Evolutionary conservation across 441 rosid genomes (phyloP).

Genomic region (Caryocar brasiliense): DNA sequence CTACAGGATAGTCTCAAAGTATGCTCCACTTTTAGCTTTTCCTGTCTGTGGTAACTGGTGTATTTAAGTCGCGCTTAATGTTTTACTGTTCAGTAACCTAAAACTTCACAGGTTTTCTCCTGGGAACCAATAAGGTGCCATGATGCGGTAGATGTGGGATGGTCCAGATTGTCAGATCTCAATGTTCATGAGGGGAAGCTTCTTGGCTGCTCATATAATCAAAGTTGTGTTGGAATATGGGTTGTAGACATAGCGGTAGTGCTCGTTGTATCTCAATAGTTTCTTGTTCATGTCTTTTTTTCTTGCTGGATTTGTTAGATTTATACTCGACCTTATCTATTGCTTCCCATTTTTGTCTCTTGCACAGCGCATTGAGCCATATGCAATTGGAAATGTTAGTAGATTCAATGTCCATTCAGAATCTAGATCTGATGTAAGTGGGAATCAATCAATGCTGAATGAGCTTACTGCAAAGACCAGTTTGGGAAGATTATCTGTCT

Average conservation of each 20-base stretch:
- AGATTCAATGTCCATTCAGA: constrained; percentile 47
- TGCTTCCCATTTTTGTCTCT: constrained; percentile 10
- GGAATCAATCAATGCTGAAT: constrained; percentile 40
- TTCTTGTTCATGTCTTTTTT: constrained; percentile 12
- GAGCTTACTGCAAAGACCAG: constrained; percentile 55
- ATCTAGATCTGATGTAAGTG: constrained; percentile 40
- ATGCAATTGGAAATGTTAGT: constrained; percentile 32
- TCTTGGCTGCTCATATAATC: constrained; percentile 94
- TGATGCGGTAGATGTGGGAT: constrained; percentile 91
- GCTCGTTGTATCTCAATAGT: constrained; percentile 6
- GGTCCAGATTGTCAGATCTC: constrained; percentile 93
- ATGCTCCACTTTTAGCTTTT: constrained; percentile 13
- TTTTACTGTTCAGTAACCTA: constrained; percentile 8
- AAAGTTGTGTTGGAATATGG: constrained; percentile 98
- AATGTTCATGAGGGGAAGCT: constrained; percentile 96
- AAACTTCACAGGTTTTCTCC: constrained; percentile 61
- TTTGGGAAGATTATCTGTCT: constrained; percentile 53
- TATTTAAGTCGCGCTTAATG: not conserved
- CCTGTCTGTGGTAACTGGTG: constrained; percentile 3
- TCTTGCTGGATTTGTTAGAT: constrained; percentile 9
- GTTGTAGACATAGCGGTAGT: constrained; percentile 93
- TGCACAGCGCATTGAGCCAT: constrained; percentile 63
- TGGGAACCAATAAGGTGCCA: constrained; percentile 97
- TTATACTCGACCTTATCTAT: constrained; percentile 7
- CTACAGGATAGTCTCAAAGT: constrained; percentile 90